These are phyloP conservation scores for Fomitopsis serialis DNA, from an alignment of 768 basidiomycete species.

Conservation along the genomic window DNA sequence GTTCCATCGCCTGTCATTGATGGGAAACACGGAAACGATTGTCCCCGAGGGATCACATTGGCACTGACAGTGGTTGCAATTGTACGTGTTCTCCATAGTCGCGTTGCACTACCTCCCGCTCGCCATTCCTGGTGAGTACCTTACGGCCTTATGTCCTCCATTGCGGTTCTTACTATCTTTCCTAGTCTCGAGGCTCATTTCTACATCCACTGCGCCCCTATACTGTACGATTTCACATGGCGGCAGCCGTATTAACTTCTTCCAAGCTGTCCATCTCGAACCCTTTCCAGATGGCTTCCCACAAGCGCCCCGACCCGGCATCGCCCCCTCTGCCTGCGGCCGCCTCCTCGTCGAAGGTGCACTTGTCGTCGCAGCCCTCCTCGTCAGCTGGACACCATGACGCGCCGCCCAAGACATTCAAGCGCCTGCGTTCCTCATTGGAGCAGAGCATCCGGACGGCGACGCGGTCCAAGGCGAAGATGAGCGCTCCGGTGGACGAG, in stretches of 20 bases:
- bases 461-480: slow-evolving; percentile 40
- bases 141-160: slow-evolving; percentile 2
- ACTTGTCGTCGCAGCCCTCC: slow-evolving; percentile 24
- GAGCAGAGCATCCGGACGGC: slow-evolving; percentile 64
- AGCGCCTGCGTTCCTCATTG: slow-evolving; percentile 59
- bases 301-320: slow-evolving; percentile 16
- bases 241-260: slow-evolving; percentile 34
- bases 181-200: slow-evolving; percentile 11
- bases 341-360: slow-evolving; percentile 25
- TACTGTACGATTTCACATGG: slow-evolving; percentile 31
- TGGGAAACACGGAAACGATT: not conserved
- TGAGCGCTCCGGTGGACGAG: slow-evolving; percentile 28
- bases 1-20: not conserved
- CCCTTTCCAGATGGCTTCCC: slow-evolving; percentile 42
- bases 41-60: not conserved
- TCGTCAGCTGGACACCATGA: slow-evolving; percentile 23
- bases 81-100: slow-evolving; percentile 11
- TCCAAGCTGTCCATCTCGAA: slow-evolving; percentile 34
- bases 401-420: slow-evolving; percentile 50
- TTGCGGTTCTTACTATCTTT: slow-evolving; percentile 2
- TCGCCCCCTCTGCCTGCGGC: slow-evolving; percentile 30
- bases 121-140: slow-evolving; percentile 7
- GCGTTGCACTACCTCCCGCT: slow-evolving; percentile 6
- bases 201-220: slow-evolving; percentile 5
- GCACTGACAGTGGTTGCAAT: slow-evolving; percentile 12